A percentile compares a stretch with the other conserved stretches of the same genome.
These are phyloP conservation scores for Moesziomyces globuligerus DNA, from an alignment of 1,284 basidiomycete species.

Conservation along the genomic window DNA sequence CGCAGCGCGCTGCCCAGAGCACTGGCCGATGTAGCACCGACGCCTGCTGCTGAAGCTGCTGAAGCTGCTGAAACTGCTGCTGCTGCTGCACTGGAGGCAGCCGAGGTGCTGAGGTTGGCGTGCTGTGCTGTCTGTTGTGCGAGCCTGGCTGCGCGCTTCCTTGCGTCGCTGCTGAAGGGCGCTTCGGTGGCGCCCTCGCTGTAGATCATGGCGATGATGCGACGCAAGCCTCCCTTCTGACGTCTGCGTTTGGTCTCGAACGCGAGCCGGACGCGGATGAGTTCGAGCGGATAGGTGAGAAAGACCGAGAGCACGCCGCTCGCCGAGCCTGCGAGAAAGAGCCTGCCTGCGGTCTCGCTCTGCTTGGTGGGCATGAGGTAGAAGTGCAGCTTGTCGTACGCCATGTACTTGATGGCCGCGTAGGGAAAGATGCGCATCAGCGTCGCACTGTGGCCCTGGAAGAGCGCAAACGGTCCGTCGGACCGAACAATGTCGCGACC, in stretches of 20 bases:
- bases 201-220: conserved; percentile 62
- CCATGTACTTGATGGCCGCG: conserved; percentile 97
- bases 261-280: conserved; percentile 94
- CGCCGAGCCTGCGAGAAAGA: conserved; percentile 86
- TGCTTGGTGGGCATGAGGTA: conserved; percentile 83
- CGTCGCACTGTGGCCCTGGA: conserved; percentile 95
- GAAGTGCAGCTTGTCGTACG: conserved; percentile 87
- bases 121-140: conserved; percentile 70
- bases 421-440: conserved; percentile 84
- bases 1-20: conserved; percentile 29
- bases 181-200: conserved; percentile 62
- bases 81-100: conserved; percentile 33
- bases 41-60: too few species aligned
- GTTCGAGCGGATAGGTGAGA: conserved; percentile 92
- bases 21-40: conserved; percentile 4
- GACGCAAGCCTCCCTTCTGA: conserved; percentile 53
- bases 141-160: conserved; percentile 70
- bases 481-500: conserved; percentile 80
- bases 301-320: conserved; percentile 89
- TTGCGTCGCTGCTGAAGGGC: conserved; percentile 59
- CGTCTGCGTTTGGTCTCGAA: conserved; percentile 76
- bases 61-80: too few species aligned
- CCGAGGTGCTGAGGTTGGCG: conserved; percentile 44
- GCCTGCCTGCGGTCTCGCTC: conserved; percentile 80
- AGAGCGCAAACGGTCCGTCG: conserved; percentile 80